Percentiles rank a stretch among this genome's conserved stretches.
These are phyloP conservation scores for Diaporthe citrichinensis DNA, from an alignment of 2,329 filamentous ascomycete species.

Conservation along the genomic window DNA sequence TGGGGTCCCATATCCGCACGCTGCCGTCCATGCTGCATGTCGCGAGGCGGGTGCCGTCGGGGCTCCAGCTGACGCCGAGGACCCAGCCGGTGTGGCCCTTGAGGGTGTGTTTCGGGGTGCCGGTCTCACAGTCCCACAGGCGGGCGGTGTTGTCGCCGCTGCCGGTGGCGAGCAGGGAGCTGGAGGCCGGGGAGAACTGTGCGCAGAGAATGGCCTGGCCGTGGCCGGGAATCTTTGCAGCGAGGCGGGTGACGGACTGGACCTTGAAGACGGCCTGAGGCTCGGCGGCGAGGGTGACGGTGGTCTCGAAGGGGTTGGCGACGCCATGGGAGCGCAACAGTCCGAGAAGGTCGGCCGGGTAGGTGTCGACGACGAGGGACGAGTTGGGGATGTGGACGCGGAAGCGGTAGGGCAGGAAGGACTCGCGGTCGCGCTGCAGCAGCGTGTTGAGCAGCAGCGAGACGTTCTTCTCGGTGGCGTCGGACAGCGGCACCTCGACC, in stretches of 20 bases:
- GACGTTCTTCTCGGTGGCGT: constrained; percentile 90
- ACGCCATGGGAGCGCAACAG: constrained; percentile 70
- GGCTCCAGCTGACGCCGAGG: constrained; percentile 87
- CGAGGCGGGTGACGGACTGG: constrained; percentile 90
- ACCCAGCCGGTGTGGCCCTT: constrained; percentile 94
- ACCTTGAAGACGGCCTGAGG: constrained; percentile 96
- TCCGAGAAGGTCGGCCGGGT: constrained; percentile 67
- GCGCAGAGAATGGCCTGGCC: constrained; percentile 90
- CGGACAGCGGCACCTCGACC: constrained; percentile 82
- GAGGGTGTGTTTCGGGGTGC: constrained; percentile 87
- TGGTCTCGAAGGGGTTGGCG: constrained; percentile 69
- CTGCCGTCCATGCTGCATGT: constrained; percentile 95
- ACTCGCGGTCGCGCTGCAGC: constrained; percentile 72
- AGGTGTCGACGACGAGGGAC: constrained; percentile 68
- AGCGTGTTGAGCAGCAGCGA: constrained; percentile 89
- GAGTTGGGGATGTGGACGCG: constrained; percentile 70
- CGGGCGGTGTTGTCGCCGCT: constrained; percentile 92
- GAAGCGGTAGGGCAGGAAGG: constrained; percentile 74
- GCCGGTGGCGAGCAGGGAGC: constrained; percentile 85
- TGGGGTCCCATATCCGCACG: constrained; percentile 90
- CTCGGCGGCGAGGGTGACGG: constrained; percentile 69
- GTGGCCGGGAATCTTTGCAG: constrained; percentile 90
- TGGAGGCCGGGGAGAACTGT: constrained; percentile 86
- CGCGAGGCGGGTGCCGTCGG: constrained; percentile 84
- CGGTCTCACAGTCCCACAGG: constrained; percentile 96